phyloP scores from a whole-genome alignment of 176 grass and related monocot species.

The Lolium multiflorum region DNA sequence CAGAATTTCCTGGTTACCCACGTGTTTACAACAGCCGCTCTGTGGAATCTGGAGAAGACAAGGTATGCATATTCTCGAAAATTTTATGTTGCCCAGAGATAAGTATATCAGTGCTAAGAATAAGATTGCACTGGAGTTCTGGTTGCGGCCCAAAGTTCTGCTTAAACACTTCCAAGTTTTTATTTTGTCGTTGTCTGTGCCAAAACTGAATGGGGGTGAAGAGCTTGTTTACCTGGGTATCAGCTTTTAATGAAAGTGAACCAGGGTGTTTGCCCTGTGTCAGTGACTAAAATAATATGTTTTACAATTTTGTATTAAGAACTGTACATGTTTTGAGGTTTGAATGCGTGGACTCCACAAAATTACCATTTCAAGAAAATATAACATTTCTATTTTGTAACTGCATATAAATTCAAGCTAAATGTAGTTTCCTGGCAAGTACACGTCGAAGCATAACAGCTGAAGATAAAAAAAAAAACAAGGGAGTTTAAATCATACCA shows the following conservation, averaged over 20 bases:
- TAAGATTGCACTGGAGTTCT: not conserved
- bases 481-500: not conserved
- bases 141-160: not conserved
- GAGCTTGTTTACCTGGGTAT: not conserved
- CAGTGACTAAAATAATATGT: not conserved
- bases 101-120: not conserved
- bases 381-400: not conserved
- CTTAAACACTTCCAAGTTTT: not conserved
- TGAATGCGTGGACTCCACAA: not conserved
- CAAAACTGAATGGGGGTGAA: not conserved
- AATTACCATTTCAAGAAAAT: not conserved
- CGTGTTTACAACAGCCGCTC: not conserved
- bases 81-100: not conserved
- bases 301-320: not conserved
- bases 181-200: not conserved
- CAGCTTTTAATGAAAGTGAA: not conserved
- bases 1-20: not conserved
- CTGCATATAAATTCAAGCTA: not conserved
- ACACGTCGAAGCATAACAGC: not conserved
- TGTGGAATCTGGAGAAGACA: not conserved
- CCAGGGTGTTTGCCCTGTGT: not conserved
- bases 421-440: not conserved
- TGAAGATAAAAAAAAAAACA: not conserved
- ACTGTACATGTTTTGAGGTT: not conserved
- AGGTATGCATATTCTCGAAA: not conserved